These are phyloP conservation scores for bread wheat (Triticum aestivum) DNA, from an alignment of 176 grass and related monocot genomes.

Conservation along the genomic window DNA sequence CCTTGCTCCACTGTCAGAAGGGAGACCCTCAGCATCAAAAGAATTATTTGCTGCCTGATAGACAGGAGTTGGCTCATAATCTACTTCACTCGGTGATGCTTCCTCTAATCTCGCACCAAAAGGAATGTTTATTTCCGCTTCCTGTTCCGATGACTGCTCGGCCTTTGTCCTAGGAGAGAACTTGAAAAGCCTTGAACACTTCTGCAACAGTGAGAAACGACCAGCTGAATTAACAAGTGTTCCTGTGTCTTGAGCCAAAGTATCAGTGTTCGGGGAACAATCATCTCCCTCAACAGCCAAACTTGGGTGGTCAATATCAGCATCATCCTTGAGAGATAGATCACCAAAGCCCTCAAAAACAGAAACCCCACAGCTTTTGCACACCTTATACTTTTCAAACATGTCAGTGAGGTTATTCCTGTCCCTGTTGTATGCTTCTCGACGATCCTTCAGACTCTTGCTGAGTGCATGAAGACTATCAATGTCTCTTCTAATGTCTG, in stretches of 20 bases:
- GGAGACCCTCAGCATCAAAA: slow-evolving; percentile 41
- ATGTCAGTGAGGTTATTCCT: slow-evolving; percentile 47
- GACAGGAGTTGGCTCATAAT: slow-evolving; percentile 69
- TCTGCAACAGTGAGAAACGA: slow-evolving; percentile 67
- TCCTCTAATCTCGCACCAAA: slow-evolving; percentile 69
- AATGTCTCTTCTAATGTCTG: slow-evolving; percentile 80
- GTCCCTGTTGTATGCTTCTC: slow-evolving; percentile 71
- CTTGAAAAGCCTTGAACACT: slow-evolving; percentile 80
- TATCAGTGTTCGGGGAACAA: slow-evolving; percentile 33
- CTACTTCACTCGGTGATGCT: slow-evolving; percentile 52
- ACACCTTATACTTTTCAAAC: slow-evolving; percentile 67
- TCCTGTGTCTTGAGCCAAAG: slow-evolving; percentile 37
- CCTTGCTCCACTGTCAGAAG: slow-evolving; percentile 41
- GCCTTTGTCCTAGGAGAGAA: slow-evolving; percentile 60
- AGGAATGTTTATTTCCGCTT: slow-evolving; percentile 38
- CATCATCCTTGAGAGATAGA: slow-evolving; percentile 40
- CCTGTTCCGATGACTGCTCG: slow-evolving; percentile 46
- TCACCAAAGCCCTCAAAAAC: slow-evolving; percentile 60
- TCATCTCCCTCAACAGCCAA: slow-evolving; percentile 48
- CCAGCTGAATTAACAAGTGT: slow-evolving; percentile 52
- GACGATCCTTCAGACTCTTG: slow-evolving; percentile 61
- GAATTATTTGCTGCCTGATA: slow-evolving; percentile 53
- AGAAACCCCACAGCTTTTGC: slow-evolving; percentile 73
- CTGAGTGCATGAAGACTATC: slow-evolving; percentile 64
- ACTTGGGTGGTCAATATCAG: slow-evolving; percentile 54